Conservation (phyloP, 1,139 yeast species). For the Candida neerlandica region DNA sequence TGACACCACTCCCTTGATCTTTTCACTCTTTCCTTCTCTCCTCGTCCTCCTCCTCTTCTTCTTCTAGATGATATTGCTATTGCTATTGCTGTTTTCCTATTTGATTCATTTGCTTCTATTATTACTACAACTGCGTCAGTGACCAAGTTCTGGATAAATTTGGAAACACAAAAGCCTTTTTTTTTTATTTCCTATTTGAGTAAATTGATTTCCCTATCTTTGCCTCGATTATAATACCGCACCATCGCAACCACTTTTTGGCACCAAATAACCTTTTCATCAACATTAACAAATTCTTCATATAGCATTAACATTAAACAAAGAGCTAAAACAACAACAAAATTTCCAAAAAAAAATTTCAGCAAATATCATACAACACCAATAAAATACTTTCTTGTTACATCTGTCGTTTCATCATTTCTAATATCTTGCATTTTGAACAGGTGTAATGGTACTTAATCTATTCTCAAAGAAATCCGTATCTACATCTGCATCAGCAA, state of each 20-base stretch:
- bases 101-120: not conserved
- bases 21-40: no score
- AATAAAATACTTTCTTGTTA: not conserved
- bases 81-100: not conserved
- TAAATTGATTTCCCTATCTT: no score
- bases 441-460: conserved; percentile 8
- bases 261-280: not conserved
- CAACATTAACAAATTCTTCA: not conserved
- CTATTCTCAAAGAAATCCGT: conserved; percentile 7
- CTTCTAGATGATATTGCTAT: no score
- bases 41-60: no score
- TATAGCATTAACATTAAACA: no score
- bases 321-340: not conserved
- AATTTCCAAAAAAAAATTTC: not conserved
- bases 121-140: not conserved
- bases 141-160: not conserved
- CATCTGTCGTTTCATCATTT: not conserved
- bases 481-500: not conserved
- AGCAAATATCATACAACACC: not conserved
- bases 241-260: not conserved
- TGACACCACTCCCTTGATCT: no score
- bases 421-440: not conserved
- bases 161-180: not conserved
- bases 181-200: not conserved
- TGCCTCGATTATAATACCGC: no score